These are phyloP conservation scores for Fusarium coicis DNA, from an alignment of 2,329 filamentous ascomycete genomes.

Conservation along the genomic window DNA sequence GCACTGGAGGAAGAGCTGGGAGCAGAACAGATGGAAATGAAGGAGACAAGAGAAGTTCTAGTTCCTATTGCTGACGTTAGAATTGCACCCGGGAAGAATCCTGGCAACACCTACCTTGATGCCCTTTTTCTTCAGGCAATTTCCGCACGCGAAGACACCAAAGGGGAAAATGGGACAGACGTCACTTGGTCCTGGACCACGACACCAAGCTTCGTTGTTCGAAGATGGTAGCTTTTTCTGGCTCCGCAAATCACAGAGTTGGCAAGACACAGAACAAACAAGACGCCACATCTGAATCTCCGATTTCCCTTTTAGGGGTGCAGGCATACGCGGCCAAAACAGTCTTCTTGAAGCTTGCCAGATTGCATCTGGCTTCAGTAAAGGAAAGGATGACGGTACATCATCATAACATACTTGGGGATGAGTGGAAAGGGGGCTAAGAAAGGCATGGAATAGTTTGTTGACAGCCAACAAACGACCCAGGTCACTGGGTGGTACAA, in stretches of 20 bases:
- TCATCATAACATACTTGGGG: slow-evolving; percentile 27
- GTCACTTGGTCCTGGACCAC: slow-evolving; percentile 70
- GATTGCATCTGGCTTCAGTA: slow-evolving; percentile 70
- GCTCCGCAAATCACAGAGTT: slow-evolving; percentile 69
- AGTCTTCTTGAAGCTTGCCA: slow-evolving; percentile 76
- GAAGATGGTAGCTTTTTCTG: slow-evolving; percentile 22
- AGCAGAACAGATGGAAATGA: slow-evolving; percentile 69
- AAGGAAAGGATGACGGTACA: slow-evolving; percentile 43
- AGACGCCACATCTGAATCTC: slow-evolving; percentile 84
- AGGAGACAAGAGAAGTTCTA: slow-evolving; percentile 73
- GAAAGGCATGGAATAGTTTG: slow-evolving; percentile 71
- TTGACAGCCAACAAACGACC: slow-evolving; percentile 74
- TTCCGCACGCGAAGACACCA: slow-evolving; percentile 71
- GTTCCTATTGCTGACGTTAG: slow-evolving; percentile 65
- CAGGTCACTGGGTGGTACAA: slow-evolving; percentile 70
- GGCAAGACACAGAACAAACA: slow-evolving; percentile 70
- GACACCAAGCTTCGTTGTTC: slow-evolving; percentile 60
- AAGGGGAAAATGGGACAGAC: slow-evolving; percentile 79
- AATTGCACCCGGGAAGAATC: slow-evolving; percentile 13
- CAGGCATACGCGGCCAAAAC: slow-evolving; percentile 74
- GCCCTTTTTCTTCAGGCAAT: slow-evolving; percentile 69
- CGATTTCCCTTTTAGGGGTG: slow-evolving; percentile 70
- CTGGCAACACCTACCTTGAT: slow-evolving; percentile 68
- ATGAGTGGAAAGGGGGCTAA: slow-evolving; percentile 58
- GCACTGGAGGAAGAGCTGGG: slow-evolving; percentile 75